A percentile compares a stretch with the other conserved stretches of the same genome.
Conservation (phyloP, 2,329 filamentous ascomycete genomes). For the Hymenoscyphus infarciens region DNA sequence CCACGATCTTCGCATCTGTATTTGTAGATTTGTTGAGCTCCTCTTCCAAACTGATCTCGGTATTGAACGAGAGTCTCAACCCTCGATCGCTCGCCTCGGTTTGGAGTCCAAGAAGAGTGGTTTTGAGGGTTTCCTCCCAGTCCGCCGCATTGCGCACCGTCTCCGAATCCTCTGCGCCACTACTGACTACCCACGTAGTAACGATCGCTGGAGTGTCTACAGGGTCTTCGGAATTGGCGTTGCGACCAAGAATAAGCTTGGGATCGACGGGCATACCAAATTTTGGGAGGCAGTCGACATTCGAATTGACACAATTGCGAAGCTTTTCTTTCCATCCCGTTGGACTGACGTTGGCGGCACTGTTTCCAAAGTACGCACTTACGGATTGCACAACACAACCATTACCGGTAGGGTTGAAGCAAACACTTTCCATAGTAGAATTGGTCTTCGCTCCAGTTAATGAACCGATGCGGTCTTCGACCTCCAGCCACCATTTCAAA, state of each 20-base stretch:
- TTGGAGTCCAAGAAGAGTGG: constrained; percentile 72
- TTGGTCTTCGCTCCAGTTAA: constrained; percentile 68
- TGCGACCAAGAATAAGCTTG: constrained; percentile 81
- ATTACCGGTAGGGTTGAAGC: constrained; percentile 87
- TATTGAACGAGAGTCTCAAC: constrained; percentile 86
- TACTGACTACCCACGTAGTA: constrained; percentile 92
- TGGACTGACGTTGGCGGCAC: constrained; percentile 58
- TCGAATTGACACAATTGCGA: constrained; percentile 69
- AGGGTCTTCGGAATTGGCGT: constrained; percentile 60
- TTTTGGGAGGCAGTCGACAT: constrained; percentile 79
- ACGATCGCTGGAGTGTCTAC: constrained; percentile 76
- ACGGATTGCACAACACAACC: constrained; percentile 91
- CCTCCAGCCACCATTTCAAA: constrained; percentile 87
- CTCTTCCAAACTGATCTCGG: constrained; percentile 90
- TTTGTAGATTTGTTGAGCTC: constrained; percentile 98
- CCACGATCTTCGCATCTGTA: constrained; percentile 93
- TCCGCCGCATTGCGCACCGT: constrained; percentile 75
- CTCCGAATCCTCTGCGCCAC: constrained; percentile 69
- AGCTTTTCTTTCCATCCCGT: constrained; percentile 70
- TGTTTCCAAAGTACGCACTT: constrained; percentile 79
- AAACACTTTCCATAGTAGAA: constrained; percentile 75
- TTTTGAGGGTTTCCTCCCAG: constrained; percentile 79
- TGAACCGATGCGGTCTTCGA: constrained; percentile 72
- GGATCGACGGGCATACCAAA: constrained; percentile 88
- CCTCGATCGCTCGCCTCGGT: constrained; percentile 73